Base-by-base conservation (phyloP, 1,284 basidiomycete genomes). In the Apiotrichum siamense region DNA sequence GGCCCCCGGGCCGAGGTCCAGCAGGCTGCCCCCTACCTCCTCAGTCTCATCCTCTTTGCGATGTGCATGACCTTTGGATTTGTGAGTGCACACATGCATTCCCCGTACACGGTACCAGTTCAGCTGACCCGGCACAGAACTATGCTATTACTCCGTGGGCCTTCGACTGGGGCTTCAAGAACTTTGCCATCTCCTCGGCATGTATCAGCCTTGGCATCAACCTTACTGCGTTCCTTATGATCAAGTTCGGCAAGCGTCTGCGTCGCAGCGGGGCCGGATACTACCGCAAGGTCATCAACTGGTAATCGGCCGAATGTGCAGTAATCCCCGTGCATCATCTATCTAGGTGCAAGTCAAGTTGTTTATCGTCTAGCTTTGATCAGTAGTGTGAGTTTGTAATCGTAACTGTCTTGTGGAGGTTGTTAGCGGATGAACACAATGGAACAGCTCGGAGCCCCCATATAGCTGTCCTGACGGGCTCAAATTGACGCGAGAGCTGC, bases 121-220 rank as follows among this genome's bases (percentile, higher is more conserved):
- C 18, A 10, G 35, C 5, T 10, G 35, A 37, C 35, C n/a, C n/a
- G n/a, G n/a, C n/a, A n/a, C 26, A 41, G 40, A 44, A 44, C 32
- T 61, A 62, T 32, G 53, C 53, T 18, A 54, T 62, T 50, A 62
- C 60, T 6, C 51, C 51, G 2, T 62, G 60, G 60, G 52, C 55
- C n/a, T 53, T 59, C 25, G 50, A 48, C 23, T 51, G 46, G 29
- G 57, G 57, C 17, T 58, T 54, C 41, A 44, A 40, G 21, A 57
- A 54, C 50, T 62, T 47, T 32, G 55, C 46, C 12, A 56, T 56
- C 18, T 50, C 56, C 1, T 52, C 58, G 0, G 52, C 52, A 10
- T 27, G 35, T 21, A 47, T 49, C 21, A 50, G 39, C 18, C 47
- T 46, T 0, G 44, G 35, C 20, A 29, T 58, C 43, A 58, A 58